Base-by-base conservation (phyloP, 345 rosid genomes). In the Arabidopsis arenosa region DNA sequence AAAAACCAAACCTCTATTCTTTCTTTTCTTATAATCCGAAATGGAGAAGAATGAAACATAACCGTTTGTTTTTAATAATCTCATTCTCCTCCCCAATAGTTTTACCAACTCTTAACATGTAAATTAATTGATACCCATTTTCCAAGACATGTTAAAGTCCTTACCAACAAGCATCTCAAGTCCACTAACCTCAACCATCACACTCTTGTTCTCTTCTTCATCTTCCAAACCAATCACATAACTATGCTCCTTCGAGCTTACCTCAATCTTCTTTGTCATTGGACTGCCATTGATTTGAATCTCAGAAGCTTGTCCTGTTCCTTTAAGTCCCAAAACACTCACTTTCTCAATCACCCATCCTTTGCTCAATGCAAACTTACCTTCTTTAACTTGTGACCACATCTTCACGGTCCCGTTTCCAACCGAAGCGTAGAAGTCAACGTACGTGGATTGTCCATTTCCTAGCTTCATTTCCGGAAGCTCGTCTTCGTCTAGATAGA, bases 381-480 rank as follows among this genome's bases (percentile, higher is more conserved):
- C 85, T 70, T 92, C 89, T 60, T 84, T 81, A 32, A 95, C 98
- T 17, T 87, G 51, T 6, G 98, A 93, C 98, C 99, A 93, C 62
- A 93, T 66, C 80, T 87, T 89, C 79, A 89, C 89, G 3, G 60
- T 81, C 47, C 97, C 92, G 11, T 88, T 41, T 45, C 78, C 83
- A 1, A 85, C 28, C 6, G 90, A 85, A 6, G 96, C 97, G 63
- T 84, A 84, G 43, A 95, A 86, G 9, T 89, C 82, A 2, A 88
- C 79, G 62, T 84, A 88, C 0, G 92, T 83, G 10, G 98, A 84
- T 58, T 78, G 80, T 9, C 98, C 94, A 2, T 79, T 85, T 52
- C 89, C 93, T 5, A 95, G 92, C 72, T 81, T 87, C 98, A 95
- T 95, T 69, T 93, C 94, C 0, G 93, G 97, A 52, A 88, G 97